Evolutionary conservation across 441 rosid genomes (phyloP).

Genomic region (Populus hybrid): DNA sequence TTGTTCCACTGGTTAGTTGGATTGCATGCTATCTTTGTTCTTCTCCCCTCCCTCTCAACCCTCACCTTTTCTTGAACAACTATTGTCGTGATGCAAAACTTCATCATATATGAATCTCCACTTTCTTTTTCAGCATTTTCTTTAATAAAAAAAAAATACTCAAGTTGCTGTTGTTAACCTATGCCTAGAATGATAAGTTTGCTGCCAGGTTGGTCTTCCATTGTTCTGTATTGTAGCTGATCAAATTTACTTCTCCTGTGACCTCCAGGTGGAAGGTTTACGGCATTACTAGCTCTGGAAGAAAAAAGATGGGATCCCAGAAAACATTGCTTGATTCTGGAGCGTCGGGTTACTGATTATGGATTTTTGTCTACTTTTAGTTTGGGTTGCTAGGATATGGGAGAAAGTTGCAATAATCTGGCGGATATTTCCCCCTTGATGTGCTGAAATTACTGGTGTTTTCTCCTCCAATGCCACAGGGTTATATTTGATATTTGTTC

Average conservation of each 20-base stretch:
- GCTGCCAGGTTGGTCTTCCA: not conserved
- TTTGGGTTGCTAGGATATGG: not conserved
- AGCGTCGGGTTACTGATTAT: not conserved
- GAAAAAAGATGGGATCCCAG: not conserved
- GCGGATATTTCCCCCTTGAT: not conserved
- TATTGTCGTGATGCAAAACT: not conserved
- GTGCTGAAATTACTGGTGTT: not conserved
- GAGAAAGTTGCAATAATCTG: not conserved
- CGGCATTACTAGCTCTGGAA: not conserved
- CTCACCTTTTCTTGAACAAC: no score
- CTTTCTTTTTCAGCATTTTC: not conserved
- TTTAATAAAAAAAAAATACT: no score
- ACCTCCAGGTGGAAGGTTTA: not conserved
- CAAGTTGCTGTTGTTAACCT: not conserved
- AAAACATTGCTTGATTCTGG: not conserved
- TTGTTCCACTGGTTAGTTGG: conserved; percentile 16
- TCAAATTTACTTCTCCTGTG: not conserved
- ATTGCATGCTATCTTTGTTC: not conserved
- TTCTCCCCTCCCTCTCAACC: not conserved
- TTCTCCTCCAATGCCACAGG: not conserved
- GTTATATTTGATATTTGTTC: not conserved
- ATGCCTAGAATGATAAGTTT: not conserved
- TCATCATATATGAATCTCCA: not conserved
- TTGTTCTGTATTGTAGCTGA: not conserved
- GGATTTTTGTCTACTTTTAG: not conserved